Conservation (phyloP, 2,329 filamentous ascomycete genomes). For the Coniochaeta ligniaria region DNA sequence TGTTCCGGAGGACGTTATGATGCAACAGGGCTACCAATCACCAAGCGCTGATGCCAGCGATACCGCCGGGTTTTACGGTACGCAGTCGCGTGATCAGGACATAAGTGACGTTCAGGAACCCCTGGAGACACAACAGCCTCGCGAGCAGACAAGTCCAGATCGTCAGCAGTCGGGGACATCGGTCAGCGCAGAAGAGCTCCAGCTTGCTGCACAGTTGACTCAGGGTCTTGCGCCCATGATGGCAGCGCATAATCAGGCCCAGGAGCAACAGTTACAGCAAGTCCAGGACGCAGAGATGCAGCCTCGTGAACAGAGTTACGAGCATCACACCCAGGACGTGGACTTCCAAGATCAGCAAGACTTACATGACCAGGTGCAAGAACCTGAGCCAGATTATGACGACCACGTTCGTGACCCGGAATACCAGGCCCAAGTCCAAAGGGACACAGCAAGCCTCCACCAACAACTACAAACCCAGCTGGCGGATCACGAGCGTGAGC, state of each 20-base stretch:
- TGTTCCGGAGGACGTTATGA: slow-evolving; percentile 26
- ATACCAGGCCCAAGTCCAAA: slow-evolving; percentile 10
- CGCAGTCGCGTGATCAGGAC: slow-evolving; percentile 19
- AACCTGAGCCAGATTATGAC: slow-evolving; percentile 14
- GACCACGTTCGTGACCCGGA: slow-evolving; percentile 15
- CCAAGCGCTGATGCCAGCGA: slow-evolving; percentile 37
- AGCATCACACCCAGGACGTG: slow-evolving; percentile 4
- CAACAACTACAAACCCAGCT: slow-evolving; percentile 17
- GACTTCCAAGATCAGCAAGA: slow-evolving; percentile 5
- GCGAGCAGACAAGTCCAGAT: slow-evolving; percentile 26
- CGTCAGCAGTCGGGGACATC: slow-evolving; percentile 31
- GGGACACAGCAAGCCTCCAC: slow-evolving; percentile 11
- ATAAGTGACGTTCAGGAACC: slow-evolving; percentile 4
- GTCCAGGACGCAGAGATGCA: slow-evolving; percentile 7
- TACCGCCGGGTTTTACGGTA: slow-evolving; percentile 35
- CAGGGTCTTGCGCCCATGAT: slow-evolving; percentile 47
- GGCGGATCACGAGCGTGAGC: slow-evolving; percentile 17
- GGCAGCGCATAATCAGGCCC: slow-evolving; percentile 25
- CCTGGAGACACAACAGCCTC: slow-evolving; percentile 5
- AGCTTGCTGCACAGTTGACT: slow-evolving; percentile 50
- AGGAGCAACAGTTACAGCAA: slow-evolving; percentile 17
- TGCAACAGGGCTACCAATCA: slow-evolving; percentile 35
- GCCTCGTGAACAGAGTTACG: slow-evolving; percentile 4
- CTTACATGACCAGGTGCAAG: slow-evolving; percentile 13
- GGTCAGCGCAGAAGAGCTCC: slow-evolving; percentile 47